Conservation (phyloP, 495 filamentous ascomycete genomes). For the Xylaria bambusicola region DNA sequence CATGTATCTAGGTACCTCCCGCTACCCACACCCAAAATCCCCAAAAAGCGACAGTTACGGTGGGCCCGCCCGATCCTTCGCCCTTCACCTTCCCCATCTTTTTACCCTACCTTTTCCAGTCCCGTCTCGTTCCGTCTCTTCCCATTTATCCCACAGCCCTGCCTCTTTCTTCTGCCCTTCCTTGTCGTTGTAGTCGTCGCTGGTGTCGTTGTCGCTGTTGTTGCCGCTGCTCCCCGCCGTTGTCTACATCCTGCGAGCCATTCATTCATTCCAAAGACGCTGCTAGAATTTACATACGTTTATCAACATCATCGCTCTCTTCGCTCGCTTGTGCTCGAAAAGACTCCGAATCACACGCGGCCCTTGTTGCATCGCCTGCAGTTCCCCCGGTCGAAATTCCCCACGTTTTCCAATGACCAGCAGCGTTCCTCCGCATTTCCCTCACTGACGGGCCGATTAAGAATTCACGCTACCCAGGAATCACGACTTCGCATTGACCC, state of each 20-base stretch:
- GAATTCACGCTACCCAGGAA: constrained; percentile 27
- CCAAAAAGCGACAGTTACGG: not conserved
- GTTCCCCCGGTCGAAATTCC: constrained; percentile 29
- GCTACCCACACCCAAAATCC: not conserved
- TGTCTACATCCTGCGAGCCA: not conserved
- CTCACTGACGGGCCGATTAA: constrained; percentile 39
- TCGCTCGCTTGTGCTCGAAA: not conserved
- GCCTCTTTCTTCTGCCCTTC: not conserved
- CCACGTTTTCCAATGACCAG: constrained; percentile 38
- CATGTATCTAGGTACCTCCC: not conserved
- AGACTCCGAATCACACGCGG: not conserved
- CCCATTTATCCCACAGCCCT: constrained; percentile 7
- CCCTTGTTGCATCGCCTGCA: constrained; percentile 8
- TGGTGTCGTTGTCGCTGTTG: not conserved
- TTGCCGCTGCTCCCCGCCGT: not conserved
- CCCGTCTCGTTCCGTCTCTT: constrained; percentile 16
- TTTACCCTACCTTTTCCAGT: constrained; percentile 19
- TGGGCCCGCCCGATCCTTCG: constrained; percentile 14
- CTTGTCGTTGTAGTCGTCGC: not conserved
- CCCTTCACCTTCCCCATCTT: constrained; percentile 23
- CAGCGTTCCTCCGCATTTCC: constrained; percentile 35
- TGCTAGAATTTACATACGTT: not conserved
- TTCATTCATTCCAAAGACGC: constrained; percentile 3
- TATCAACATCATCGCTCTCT: not conserved
- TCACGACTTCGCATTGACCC: constrained; percentile 25